Base-by-base conservation (phyloP, 495 filamentous ascomycete species). In the Gamarada debralockiae region DNA sequence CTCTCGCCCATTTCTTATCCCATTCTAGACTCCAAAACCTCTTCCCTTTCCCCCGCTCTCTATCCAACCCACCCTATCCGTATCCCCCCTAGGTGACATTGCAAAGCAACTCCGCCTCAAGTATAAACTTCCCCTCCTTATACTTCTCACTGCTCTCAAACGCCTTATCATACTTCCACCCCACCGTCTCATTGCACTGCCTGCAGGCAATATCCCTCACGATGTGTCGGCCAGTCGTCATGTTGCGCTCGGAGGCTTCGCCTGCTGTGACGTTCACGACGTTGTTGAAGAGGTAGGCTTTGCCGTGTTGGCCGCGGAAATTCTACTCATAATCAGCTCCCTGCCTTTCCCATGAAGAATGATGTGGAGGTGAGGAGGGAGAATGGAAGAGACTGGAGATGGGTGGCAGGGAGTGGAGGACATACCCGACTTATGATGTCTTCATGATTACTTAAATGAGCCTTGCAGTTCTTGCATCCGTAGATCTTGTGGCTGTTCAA, bases 151-250 rank as follows among this genome's bases (percentile, higher is more conserved):
- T 80, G 40, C 70, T 61, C 78, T 98, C 93, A 64, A 84, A 97
- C 24, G 93, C 93, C 71, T 95, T 95, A 69, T 98, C 93, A 72
- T 98, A 98, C 72, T 96, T 98, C 93, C 93, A 98, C 21, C 93
- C 93, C 48, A 98, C 93, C 43, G 85, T 87, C 66, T 88, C 85
- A 59, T 84, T 85, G 82, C 93, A 98, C 70, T 92, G 86, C 47
- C 84, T 75, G 72, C 93, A 98, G 36, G 68, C 68, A 61, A 98
- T 96, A 68, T 98, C 93, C 42, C 95, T 84, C 37, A 98, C 93
- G 29, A 97, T 76, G 67, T 98, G 93, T 31, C 86, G 77, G 41
- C 93, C 93, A 2, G 93, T 98, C n/a, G 95, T 98, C 93, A 98
- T 98, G 77, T 85, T 95, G 57, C 93, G 90, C 71, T 98, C 95